Conservation (phyloP, 202 grass and related monocot species). For the Brachypodium distachyon region DNA sequence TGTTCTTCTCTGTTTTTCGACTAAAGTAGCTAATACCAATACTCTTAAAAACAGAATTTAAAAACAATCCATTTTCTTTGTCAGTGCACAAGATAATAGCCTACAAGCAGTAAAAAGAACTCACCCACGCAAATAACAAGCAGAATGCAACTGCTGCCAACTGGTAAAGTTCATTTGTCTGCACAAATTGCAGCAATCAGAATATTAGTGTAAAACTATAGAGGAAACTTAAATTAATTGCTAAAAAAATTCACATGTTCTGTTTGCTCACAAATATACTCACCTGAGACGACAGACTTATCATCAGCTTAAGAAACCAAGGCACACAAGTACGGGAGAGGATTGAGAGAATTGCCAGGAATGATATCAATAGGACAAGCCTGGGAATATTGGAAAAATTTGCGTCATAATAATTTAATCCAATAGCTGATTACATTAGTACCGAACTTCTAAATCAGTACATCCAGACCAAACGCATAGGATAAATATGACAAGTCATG, state of each 20-base stretch:
- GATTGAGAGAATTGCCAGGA: slow-evolving; percentile 87
- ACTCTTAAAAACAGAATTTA: background rate
- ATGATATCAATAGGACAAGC: slow-evolving; percentile 70
- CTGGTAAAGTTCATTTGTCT: slow-evolving; percentile 99
- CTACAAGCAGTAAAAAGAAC: slow-evolving; percentile 19
- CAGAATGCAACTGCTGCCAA: slow-evolving; percentile 98
- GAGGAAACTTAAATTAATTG: background rate
- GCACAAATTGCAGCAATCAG: slow-evolving; percentile 34
- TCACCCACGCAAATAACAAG: slow-evolving; percentile 95
- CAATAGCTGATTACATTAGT: slow-evolving; percentile 5
- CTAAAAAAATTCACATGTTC: background rate
- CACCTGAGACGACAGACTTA: slow-evolving; percentile 95
- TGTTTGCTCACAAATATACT: background rate
- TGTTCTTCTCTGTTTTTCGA: background rate
- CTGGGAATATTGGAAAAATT: slow-evolving; percentile 45
- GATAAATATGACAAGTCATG: background rate
- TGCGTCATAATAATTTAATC: slow-evolving; percentile 22
- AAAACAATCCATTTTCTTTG: background rate
- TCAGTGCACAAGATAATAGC: background rate
- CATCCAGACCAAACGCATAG: background rate
- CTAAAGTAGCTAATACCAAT: background rate
- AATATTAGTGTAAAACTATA: background rate
- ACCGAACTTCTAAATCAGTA: background rate
- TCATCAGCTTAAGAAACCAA: slow-evolving; percentile 99
- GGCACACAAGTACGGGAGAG: slow-evolving; percentile 74